phyloP scores from a whole-genome alignment of 2,329 filamentous ascomycete genomes.

The Fusarium sp. region DNA sequence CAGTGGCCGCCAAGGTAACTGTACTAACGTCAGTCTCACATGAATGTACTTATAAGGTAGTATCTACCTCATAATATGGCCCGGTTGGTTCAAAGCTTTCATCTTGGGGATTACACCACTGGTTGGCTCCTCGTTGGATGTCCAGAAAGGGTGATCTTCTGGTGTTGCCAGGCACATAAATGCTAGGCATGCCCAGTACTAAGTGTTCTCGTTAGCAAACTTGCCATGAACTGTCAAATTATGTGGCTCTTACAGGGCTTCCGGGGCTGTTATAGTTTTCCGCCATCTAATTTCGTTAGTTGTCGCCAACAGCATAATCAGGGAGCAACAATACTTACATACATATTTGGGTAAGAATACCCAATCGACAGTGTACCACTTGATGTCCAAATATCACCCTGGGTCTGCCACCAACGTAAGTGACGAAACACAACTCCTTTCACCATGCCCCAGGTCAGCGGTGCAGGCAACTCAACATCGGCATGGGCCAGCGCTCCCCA shows the following conservation, averaged over 20 bases:
- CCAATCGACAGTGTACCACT: conserved; percentile 81
- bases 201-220: conserved; percentile 44
- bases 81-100: conserved; percentile 72
- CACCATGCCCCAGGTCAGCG: conserved; percentile 81
- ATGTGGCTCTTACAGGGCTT: conserved; percentile 57
- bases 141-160: conserved; percentile 79
- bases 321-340: conserved; percentile 53
- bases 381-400: conserved; percentile 77
- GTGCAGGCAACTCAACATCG: conserved; percentile 75
- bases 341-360: conserved; percentile 84
- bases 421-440: conserved; percentile 80
- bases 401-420: conserved; percentile 82
- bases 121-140: conserved; percentile 71
- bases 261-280: conserved; percentile 87
- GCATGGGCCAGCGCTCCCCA: conserved; percentile 83
- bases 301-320: conserved; percentile 10
- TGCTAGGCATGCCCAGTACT: conserved; percentile 83
- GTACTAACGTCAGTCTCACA: background rate
- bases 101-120: conserved; percentile 65
- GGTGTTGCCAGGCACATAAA: conserved; percentile 80
- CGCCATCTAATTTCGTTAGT: conserved; percentile 63
- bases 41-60: background rate
- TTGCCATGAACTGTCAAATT: background rate
- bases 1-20: conserved; percentile 77
- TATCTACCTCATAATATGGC: conserved; percentile 72